Base-by-base conservation (phyloP, 2,329 filamentous ascomycete genomes). In the Pseudocercospora cruenta region DNA sequence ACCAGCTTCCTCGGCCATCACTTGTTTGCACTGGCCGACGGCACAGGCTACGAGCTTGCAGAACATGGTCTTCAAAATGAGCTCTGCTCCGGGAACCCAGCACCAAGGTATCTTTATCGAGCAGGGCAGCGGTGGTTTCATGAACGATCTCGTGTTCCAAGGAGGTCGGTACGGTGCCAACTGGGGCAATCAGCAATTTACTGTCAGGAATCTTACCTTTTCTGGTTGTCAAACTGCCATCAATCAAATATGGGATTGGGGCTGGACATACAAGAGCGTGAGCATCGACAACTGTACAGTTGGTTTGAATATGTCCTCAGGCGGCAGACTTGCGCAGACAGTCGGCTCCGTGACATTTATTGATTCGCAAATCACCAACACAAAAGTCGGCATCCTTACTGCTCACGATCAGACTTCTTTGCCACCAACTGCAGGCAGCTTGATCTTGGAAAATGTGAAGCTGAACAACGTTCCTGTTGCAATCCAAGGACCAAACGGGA, bases 221-320 rank as follows among this genome's bases (percentile, higher is more conserved):
- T 80, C 82, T 47, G 79, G 82, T 51, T 80, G 80, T 19, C 77
- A 80, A 0, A 87, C 84, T 0, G 85, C 83, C 1, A 86, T 89
- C 55, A 82, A 83, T 24, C 82, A 87, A 68, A 77, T 85, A 9
- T 89, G 86, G 86, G 80, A 86, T 66, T 89, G 87, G 87, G 84
- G 84, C 0, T 89, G 82, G 83, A 85, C 82, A 0, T 70, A 70
- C 62, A 51, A 69, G 61, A 69, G 62, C 45, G 70, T 81, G 4
- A 73, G 88, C 45, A 80, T 88, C 69, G 81, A 82, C 60, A 85
- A 86, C 72, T 87, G 85, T 71, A 73, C 76, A 2, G 79, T 83
- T 39, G 86, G 83, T 4, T 73, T 89, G 4, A 82, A 85, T 58
- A 84, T 88, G 70, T 76, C 76, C 3, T 77, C 76, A 26, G 82